Conservation (phyloP, 2,329 filamentous ascomycete species). For the Hirsutella minnesotensis region DNA sequence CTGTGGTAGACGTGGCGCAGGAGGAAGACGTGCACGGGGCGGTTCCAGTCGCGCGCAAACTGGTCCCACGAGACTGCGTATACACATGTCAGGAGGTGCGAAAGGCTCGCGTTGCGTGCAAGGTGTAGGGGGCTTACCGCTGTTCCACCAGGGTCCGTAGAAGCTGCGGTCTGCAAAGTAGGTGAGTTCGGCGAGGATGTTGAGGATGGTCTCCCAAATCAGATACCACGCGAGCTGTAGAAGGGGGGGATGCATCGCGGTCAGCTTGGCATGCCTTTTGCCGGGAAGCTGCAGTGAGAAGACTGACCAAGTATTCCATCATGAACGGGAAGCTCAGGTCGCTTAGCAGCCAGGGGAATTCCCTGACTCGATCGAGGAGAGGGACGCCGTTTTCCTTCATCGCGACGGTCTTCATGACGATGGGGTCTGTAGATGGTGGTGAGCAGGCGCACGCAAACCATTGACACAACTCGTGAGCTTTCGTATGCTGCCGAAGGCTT, state of each 20-base stretch:
- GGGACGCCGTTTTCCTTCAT: conserved; percentile 57
- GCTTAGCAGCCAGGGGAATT: conserved; percentile 64
- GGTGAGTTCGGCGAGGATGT: conserved; percentile 65
- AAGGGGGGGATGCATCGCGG: not conserved
- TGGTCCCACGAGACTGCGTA: conserved; percentile 53
- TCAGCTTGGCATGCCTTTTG: not conserved
- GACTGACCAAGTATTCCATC: conserved; percentile 54
- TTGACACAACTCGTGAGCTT: too few species aligned
- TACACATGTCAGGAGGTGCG: not conserved
- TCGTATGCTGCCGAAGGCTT: too few species aligned
- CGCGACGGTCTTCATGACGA: conserved; percentile 52
- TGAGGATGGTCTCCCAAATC: conserved; percentile 67
- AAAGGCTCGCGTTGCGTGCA: not conserved
- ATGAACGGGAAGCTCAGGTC: conserved; percentile 71
- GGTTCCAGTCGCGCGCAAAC: conserved; percentile 71
- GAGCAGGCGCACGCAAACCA: conserved; percentile 4
- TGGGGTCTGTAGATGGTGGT: conserved; percentile 37
- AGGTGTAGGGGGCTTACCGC: conserved; percentile 20
- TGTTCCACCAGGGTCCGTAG: conserved; percentile 54
- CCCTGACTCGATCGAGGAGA: conserved; percentile 45
- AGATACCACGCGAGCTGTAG: conserved; percentile 59
- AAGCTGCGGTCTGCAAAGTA: conserved; percentile 68
- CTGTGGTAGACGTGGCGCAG: conserved; percentile 70
- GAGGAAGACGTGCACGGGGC: conserved; percentile 65
- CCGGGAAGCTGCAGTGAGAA: not conserved